Conservation (phyloP, 2,329 filamentous ascomycete species). For the Ophiocordyceps sinensis region DNA sequence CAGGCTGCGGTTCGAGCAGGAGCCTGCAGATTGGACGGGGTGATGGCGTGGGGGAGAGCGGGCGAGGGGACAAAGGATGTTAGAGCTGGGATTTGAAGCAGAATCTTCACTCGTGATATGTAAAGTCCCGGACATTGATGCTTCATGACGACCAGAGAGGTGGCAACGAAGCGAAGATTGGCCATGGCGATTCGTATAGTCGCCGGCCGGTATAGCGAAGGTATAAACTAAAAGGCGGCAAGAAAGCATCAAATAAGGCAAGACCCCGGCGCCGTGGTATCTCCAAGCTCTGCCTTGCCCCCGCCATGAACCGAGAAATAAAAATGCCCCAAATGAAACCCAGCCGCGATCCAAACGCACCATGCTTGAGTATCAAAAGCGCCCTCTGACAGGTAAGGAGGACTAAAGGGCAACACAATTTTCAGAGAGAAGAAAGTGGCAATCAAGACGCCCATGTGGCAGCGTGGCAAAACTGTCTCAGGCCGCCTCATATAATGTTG, state of each 20-base stretch:
- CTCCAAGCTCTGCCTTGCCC: constrained; percentile 7
- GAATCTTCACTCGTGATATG: too few species aligned
- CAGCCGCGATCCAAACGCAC: too few species aligned
- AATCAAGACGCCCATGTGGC: too few species aligned
- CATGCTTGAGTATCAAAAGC: too few species aligned
- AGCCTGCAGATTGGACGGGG: background rate
- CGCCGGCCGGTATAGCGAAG: too few species aligned
- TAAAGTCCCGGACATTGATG: too few species aligned
- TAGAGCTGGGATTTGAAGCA: too few species aligned
- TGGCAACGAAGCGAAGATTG: background rate
- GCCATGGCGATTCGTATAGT: too few species aligned
- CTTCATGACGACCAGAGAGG: too few species aligned
- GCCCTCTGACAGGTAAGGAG: too few species aligned
- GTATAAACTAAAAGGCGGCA: background rate
- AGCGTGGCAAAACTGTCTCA: background rate
- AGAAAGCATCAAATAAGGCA: background rate
- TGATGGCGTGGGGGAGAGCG: background rate
- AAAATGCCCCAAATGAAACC: background rate
- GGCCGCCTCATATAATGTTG: constrained; percentile 23
- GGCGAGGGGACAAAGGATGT: background rate
- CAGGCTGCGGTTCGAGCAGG: constrained; percentile 17
- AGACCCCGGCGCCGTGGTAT: constrained; percentile 5
- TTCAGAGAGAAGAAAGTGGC: too few species aligned
- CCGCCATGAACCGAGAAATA: background rate
- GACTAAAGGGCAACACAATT: too few species aligned